Evolutionary conservation across 148 eudicot genomes (phyloP), one percentile per base, ranked within the genome.

Genomic region (Chenopodium formosanum): DNA sequence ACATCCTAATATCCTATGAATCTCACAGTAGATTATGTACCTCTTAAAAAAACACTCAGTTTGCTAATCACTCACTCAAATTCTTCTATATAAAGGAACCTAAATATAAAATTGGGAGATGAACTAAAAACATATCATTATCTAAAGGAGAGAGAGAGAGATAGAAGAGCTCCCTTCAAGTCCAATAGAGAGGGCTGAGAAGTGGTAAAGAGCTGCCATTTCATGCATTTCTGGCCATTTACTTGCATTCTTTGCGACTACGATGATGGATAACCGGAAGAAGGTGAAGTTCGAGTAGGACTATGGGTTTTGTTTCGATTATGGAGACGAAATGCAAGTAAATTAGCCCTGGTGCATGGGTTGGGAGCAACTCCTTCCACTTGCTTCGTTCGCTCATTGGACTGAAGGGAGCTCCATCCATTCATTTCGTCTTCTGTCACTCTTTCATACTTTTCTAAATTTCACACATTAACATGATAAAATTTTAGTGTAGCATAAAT

Each of bases 321-420:
- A 22, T 19, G 65, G 44, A 27, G 22, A 0, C 10, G 56, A 78
- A 77, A 71, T 69, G 80, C 79, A 82, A 87, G 89, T 52, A 17
- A 80, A 83, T 23, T 83, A 70, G 78, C 88, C 92, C 16, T 77
- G 67, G 29, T 89, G 93, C 93, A 92, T 92, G 93, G 67, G 32
- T 69, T 86, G 93, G 91, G 92, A 92, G 93, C 95, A 89, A 89
- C 92, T 89, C 85, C 88, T 83, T 83, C 82, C 83, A 87, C 64
- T 25, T 80, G 58, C 91, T 92, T 87, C 27, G 81, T 89, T 89
- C 90, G 23, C 90, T 72, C 29, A 90, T 90, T 91, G 94, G 91
- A 91, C 88, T 90, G 95, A 92, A 92, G 93, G 93, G 95, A 92
- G 93, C 92, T 92, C 93, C 92, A 44, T 73, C 64, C 79, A 27